Evolutionary conservation across 108 stramenopile species (phyloP), one percentile per base, ranked within the genome.

Genomic region (Fistulifera pelliculosa): DNA sequence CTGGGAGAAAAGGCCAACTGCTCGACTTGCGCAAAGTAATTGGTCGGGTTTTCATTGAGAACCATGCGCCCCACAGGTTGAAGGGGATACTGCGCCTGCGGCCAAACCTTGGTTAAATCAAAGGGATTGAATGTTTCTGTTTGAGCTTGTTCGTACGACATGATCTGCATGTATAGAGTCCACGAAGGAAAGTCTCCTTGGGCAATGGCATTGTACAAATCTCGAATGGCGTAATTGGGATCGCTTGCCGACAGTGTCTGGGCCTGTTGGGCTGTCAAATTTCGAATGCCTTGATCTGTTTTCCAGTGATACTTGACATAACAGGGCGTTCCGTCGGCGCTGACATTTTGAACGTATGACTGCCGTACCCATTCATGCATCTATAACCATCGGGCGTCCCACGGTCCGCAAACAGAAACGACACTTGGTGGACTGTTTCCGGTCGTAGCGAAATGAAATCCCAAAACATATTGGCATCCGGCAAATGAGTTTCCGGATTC

Each of bases 281-380:
- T 80, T 56, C 60, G 51, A 49, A 77, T 67, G 24, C 82, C 82
- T 65, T 83, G 82, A 71, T 83, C 76, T 8, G 82, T 80, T 70
- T 83, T 83, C 61, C 74, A 69, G 63, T 83, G 82, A 41, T 77
- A 83, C 69, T 83, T 83, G 61, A 80, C 78, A 58, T 76, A 83
- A 14, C 70, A 68, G 41, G 64, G 39, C 58, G 69, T 59, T 26
- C 72, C 72, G 13, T 73, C 16, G 14, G 62, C 73, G 49, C 79
- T 83, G 47, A 79, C 73, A 60, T 62, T 73, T 77, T 80, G 73
- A 83, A 83, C 38, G 81, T 83, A 66, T 83, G 81, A 35, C 57
- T 61, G 40, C 81, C 81, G 52, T 83, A 83, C 12, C 81, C 81
- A 58, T 83, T 76, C 74, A 79, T 75, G 66, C 71, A 72, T 0